Percentiles rank a stretch among this genome's conserved stretches.
Conservation (phyloP, 495 filamentous ascomycete genomes). For the Annulohypoxylon moriforme region DNA sequence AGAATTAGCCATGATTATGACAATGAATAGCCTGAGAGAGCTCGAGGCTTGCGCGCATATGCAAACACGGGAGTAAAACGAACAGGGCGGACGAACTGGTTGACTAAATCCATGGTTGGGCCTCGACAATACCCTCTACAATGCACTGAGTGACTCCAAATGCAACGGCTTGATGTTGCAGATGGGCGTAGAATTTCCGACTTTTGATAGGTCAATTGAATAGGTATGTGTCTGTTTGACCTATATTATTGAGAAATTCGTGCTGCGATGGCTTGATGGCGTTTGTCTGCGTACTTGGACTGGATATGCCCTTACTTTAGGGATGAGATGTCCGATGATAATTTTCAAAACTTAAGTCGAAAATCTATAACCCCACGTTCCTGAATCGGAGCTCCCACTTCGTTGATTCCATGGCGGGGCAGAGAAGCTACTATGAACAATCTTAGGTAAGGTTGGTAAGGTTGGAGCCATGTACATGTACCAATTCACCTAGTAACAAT, state of each 20-base stretch:
- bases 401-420: conserved; percentile 45
- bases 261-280: background rate
- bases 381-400: conserved; percentile 56
- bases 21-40: conserved; percentile 7
- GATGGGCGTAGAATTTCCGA: background rate
- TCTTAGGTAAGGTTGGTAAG: background rate
- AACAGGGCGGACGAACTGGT: conserved; percentile 70
- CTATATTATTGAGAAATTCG: background rate
- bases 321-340: conserved; percentile 30
- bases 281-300: conserved; percentile 1
- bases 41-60: conserved; percentile 16
- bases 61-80: conserved; percentile 2
- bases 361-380: conserved; percentile 54
- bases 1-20: conserved; percentile 48
- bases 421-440: background rate
- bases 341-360: conserved; percentile 37
- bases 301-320: conserved; percentile 24
- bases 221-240: background rate
- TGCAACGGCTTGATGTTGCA: background rate
- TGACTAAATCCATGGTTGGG: conserved; percentile 80
- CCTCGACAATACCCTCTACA: background rate
- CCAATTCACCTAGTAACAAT: conserved; percentile 14
- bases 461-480: background rate
- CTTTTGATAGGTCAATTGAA: conserved; percentile 29
- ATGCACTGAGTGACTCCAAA: background rate